Percentiles rank a stretch among this genome's conserved stretches.
phyloP scores from a whole-genome alignment of 306 rosid species.

The Cyclanthera cordifolia region DNA sequence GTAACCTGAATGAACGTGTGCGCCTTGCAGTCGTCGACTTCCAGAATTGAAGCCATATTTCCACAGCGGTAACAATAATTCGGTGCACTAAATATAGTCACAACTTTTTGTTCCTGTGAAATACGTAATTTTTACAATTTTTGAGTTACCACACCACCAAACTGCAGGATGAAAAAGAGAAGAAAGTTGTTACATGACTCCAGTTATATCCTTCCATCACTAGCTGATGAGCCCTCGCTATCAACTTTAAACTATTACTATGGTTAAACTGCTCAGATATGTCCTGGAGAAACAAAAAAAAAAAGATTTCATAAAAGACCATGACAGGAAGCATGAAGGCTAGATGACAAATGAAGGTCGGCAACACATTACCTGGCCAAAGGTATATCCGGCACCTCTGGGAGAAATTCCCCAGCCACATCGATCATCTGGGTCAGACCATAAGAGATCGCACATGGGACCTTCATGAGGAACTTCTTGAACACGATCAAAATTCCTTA shows the following conservation, averaged over 20 bases:
- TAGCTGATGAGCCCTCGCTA: slow-evolving; percentile 94
- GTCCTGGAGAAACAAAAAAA: slow-evolving; percentile 36
- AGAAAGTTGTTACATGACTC: slow-evolving; percentile 54
- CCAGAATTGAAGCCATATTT: slow-evolving; percentile 92
- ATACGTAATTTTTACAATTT: slow-evolving; percentile 3
- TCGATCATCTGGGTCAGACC: slow-evolving; percentile 96
- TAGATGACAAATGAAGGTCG: not conserved
- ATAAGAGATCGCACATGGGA: slow-evolving; percentile 91
- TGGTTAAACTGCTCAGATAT: slow-evolving; percentile 95
- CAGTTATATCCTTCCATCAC: slow-evolving; percentile 97
- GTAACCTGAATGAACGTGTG: slow-evolving; percentile 89
- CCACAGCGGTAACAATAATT: slow-evolving; percentile 94
- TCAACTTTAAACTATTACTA: slow-evolving; percentile 76
- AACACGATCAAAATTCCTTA: slow-evolving; percentile 84
- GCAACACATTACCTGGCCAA: slow-evolving; percentile 58
- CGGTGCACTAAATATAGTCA: slow-evolving; percentile 89
- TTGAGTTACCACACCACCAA: slow-evolving; percentile 2
- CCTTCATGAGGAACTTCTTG: slow-evolving; percentile 99
- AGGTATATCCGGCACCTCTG: slow-evolving; percentile 90
- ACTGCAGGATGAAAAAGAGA: not conserved
- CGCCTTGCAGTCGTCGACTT: slow-evolving; percentile 88
- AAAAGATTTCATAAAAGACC: not conserved
- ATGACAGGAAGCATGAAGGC: not conserved
- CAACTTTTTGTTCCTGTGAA: slow-evolving; percentile 88
- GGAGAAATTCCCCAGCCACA: slow-evolving; percentile 99